Conservation (phyloP, 1,139 yeast species). For the Debaryomyces sp. region DNA sequence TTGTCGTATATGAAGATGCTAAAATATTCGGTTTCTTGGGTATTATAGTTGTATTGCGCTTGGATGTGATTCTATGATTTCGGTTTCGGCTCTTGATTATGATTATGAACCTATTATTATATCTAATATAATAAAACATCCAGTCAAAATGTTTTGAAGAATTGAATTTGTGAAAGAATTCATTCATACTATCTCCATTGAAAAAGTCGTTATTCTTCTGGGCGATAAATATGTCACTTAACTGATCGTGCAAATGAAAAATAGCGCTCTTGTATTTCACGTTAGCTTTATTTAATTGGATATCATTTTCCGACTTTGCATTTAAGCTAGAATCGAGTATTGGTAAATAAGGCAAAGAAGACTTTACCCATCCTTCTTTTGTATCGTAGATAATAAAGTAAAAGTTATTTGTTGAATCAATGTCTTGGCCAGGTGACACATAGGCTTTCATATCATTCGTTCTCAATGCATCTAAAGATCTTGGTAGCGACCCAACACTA, state of each 20-base stretch:
- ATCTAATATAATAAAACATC: conserved; percentile 46
- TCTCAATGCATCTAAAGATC: conserved; percentile 23
- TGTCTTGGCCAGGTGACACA: conserved; percentile 2
- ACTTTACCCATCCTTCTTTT: conserved; percentile 27
- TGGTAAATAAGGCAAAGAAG: conserved; percentile 46
- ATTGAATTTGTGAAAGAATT: conserved; percentile 48
- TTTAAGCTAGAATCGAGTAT: conserved; percentile 7
- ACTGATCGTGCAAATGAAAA: conserved; percentile 44
- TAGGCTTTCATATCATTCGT: neutral
- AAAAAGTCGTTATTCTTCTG: conserved; percentile 29
- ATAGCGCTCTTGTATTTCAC: conserved; percentile 30
- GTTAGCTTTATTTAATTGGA: neutral
- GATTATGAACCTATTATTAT: conserved; percentile 34
- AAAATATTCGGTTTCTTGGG: neutral
- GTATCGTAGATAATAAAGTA: conserved; percentile 40
- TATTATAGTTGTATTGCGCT: conserved; percentile 9
- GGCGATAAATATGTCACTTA: conserved; percentile 34
- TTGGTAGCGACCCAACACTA: conserved; percentile 36
- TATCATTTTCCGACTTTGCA: neutral
- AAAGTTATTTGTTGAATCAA: conserved; percentile 36
- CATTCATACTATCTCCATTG: conserved; percentile 24
- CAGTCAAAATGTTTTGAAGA: conserved; percentile 43
- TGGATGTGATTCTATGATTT: conserved; percentile 23
- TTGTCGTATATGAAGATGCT: neutral
- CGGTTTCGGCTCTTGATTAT: conserved; percentile 35